These are phyloP conservation scores for Monosporascus sp. DNA, from an alignment of 2,329 filamentous ascomycete genomes.

Conservation along the genomic window DNA sequence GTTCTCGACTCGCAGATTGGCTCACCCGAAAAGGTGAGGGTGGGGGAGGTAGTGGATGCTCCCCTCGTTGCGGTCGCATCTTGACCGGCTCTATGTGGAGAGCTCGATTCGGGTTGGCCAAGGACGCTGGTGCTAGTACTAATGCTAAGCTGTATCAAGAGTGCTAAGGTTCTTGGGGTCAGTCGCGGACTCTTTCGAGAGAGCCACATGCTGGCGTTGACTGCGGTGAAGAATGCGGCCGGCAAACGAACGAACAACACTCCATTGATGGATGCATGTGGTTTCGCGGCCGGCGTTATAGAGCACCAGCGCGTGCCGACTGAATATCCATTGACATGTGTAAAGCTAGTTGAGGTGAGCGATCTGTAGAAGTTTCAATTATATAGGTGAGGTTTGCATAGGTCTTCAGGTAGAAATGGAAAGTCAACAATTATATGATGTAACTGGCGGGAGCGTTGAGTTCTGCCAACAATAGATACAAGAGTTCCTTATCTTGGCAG, in stretches of 20 bases:
- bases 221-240: background rate
- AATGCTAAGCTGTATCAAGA: background rate
- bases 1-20: constrained; percentile 54
- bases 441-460: background rate
- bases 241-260: background rate
- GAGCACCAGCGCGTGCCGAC: too few species aligned
- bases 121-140: background rate
- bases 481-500: too few species aligned
- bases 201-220: background rate
- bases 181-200: background rate
- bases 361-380: too few species aligned
- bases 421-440: background rate
- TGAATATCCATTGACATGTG: too few species aligned
- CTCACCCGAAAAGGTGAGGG: constrained; percentile 13
- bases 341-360: too few species aligned
- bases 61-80: background rate
- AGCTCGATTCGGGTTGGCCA: background rate
- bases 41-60: background rate
- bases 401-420: background rate
- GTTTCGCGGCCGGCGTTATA: background rate
- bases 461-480: too few species aligned
- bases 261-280: background rate
- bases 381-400: too few species aligned
- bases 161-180: background rate
- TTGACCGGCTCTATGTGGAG: background rate